Evolutionary conservation across 176 grass and related monocot species (phyloP).

Genomic region (Eragrostis curvula): DNA sequence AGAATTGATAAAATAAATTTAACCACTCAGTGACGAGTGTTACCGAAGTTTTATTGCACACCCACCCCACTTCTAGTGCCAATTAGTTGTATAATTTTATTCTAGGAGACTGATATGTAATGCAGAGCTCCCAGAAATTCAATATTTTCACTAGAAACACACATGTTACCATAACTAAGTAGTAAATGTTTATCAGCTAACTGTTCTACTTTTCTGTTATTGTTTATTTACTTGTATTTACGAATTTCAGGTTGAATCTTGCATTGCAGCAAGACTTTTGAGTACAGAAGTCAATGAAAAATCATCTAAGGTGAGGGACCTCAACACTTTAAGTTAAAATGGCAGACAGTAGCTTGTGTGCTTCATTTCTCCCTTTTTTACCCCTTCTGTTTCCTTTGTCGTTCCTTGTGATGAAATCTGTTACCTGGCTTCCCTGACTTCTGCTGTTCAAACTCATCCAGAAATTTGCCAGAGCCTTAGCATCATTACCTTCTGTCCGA

Average conservation of each 20-base stretch:
- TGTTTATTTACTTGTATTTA: slow-evolving; percentile 32
- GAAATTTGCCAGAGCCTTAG: slow-evolving; percentile 66
- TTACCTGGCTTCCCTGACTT: background rate
- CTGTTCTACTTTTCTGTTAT: slow-evolving; percentile 2
- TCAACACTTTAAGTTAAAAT: slow-evolving; percentile 17
- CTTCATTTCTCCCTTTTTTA: slow-evolving; percentile 6
- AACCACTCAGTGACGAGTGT: background rate
- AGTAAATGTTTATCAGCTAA: background rate
- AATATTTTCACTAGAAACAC: background rate
- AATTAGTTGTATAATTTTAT: background rate
- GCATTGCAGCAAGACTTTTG: slow-evolving; percentile 65
- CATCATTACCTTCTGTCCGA: slow-evolving; percentile 65
- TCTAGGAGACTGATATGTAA: background rate
- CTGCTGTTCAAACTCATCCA: slow-evolving; percentile 38
- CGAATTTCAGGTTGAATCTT: slow-evolving; percentile 73
- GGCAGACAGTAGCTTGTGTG: background rate
- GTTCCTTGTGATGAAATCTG: background rate
- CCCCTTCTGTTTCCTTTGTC: background rate
- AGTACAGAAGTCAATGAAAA: slow-evolving; percentile 55
- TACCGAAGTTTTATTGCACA: background rate
- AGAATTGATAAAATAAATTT: background rate
- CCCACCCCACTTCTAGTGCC: background rate
- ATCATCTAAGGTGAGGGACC: slow-evolving; percentile 62
- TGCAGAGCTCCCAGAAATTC: background rate
- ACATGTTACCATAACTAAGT: background rate